Base-by-base conservation (phyloP, 2,329 filamentous ascomycete genomes). In the Exophiala dermatitidis region DNA sequence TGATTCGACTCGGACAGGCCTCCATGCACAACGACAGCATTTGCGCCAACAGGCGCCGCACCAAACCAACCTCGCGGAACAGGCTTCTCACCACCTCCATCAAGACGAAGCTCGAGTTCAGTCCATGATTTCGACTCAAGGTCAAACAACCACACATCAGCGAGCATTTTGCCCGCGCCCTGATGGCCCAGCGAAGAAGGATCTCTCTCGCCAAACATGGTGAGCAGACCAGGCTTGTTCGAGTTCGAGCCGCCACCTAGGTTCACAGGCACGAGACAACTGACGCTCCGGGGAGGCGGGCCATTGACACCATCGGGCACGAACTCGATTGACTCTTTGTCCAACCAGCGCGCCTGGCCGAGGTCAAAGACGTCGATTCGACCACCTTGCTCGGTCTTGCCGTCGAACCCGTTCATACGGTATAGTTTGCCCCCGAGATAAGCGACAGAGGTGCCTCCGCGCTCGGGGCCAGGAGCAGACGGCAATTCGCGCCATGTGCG, bases 381-480 rank as follows among this genome's bases (percentile, higher is more conserved):
- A 0, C 86, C 88, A 10, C 88, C 88, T 45, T 87, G 74, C 63
- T 90, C 85, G 0, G 65, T 72, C 42, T 76, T 72, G 0, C 86
- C 88, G 66, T 91, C 86, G 62, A 84, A 91, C 0, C 89, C 89
- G 57, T 88, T 87, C 72, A 89, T 90, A 30, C 88, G 79, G 70
- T 85, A 94, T 4, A 95, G 68, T 28, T 81, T 78, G 28, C 80
- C 80, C 50, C 78, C 76, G 42, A 76, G 77, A 48, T 84, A 77
- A 1, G 83, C 80, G 29, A 94, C 81, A 3, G 81, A 80, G 0
- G 85, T 73, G 1, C 86, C 88, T 26, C 83, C 82, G 45, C 88
- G 77, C 0, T 79, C 72, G 5, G 83, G 79, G 1, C 78, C 83
- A 0, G 86, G 86, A 0, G 86, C 88, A 5, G 79, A 68, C 0